A percentile compares a stretch with the other conserved stretches of the same genome.
These are phyloP conservation scores for Limnanthes douglasii DNA, from an alignment of 345 rosid genomes.

Conservation along the genomic window DNA sequence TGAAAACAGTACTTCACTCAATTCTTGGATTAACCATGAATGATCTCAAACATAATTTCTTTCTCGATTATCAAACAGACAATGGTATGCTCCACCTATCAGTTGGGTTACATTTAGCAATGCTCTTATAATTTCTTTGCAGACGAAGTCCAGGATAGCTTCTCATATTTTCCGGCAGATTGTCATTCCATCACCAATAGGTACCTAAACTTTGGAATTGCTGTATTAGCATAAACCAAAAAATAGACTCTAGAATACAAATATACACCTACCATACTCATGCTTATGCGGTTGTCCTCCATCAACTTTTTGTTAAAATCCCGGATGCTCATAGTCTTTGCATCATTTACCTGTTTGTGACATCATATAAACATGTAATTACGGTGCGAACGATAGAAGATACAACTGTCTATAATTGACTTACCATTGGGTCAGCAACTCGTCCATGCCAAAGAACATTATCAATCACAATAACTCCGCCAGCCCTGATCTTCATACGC, in stretches of 20 bases:
- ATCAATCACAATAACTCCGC: conserved; percentile 76
- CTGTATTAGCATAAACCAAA: conserved; percentile 2
- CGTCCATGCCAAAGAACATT: conserved; percentile 97
- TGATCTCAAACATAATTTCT: too few species aligned
- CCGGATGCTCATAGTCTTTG: conserved; percentile 60
- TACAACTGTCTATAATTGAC: neutral
- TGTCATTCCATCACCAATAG: conserved; percentile 85
- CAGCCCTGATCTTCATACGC: conserved; percentile 61
- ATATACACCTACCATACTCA: conserved; percentile 56
- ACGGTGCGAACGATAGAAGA: conserved; percentile 1
- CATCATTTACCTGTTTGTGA: conserved; percentile 50
- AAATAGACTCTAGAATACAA: neutral
- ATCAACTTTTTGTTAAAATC: conserved; percentile 46
- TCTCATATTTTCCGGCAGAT: conserved; percentile 62
- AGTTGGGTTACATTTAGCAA: too few species aligned
- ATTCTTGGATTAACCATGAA: too few species aligned
- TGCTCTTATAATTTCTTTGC: too few species aligned
- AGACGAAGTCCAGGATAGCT: too few species aligned
- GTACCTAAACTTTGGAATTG: conserved; percentile 31
- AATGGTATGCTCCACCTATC: too few species aligned
- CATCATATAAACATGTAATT: neutral
- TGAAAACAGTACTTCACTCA: too few species aligned
- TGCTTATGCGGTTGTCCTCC: conserved; percentile 63
- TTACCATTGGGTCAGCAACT: conserved; percentile 76
- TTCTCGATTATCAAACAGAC: too few species aligned